These are phyloP conservation scores for Linum trigynum DNA, from an alignment of 345 rosid genomes.

Conservation along the genomic window DNA sequence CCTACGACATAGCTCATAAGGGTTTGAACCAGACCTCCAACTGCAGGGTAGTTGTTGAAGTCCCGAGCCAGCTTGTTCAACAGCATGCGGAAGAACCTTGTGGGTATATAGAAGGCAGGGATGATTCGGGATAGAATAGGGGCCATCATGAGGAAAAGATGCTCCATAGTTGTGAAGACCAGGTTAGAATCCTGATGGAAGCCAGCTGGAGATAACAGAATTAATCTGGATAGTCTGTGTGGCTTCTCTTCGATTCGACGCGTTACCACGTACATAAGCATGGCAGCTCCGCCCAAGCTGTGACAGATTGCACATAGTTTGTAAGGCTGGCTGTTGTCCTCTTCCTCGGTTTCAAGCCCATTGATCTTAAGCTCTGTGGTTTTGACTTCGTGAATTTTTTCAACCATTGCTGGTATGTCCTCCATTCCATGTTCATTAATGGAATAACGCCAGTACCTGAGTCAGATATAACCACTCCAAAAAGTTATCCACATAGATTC, in stretches of 20 bases:
- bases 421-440: slow-evolving; percentile 87
- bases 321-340: slow-evolving; percentile 51
- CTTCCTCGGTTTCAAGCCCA: slow-evolving; percentile 52
- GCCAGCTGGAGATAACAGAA: slow-evolving; percentile 88
- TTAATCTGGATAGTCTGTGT: slow-evolving; percentile 72
- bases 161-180: slow-evolving; percentile 48
- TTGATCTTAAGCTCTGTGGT: slow-evolving; percentile 60
- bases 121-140: slow-evolving; percentile 49
- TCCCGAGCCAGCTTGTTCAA: slow-evolving; percentile 90
- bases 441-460: slow-evolving; percentile 89
- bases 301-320: slow-evolving; percentile 86
- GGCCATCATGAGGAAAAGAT: slow-evolving; percentile 43
- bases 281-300: slow-evolving; percentile 95
- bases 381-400: slow-evolving; percentile 83
- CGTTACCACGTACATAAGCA: slow-evolving; percentile 66
- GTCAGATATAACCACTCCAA: background rate
- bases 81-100: slow-evolving; percentile 91
- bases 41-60: slow-evolving; percentile 88
- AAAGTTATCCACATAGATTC: background rate
- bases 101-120: slow-evolving; percentile 92
- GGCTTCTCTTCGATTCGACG: slow-evolving; percentile 59
- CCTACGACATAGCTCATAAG: slow-evolving; percentile 78
- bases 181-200: slow-evolving; percentile 73
- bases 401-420: slow-evolving; percentile 92
- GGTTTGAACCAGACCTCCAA: slow-evolving; percentile 93